phyloP scores from a whole-genome alignment of 179 eudicot genomes.

The Silene noctiflora region DNA sequence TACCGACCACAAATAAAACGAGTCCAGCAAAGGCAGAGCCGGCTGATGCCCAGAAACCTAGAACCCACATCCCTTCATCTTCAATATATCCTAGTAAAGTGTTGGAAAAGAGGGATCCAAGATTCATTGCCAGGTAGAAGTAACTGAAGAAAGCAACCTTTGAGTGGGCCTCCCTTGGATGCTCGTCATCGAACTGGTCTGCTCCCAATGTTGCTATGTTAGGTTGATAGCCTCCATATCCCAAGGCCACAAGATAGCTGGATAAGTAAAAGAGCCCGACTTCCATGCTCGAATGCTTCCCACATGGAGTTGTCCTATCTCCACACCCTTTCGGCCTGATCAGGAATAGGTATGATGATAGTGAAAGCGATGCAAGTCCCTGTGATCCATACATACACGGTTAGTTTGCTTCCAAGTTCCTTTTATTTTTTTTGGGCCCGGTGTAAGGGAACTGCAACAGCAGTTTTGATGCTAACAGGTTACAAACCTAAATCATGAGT shows the following conservation, averaged over 20 bases:
- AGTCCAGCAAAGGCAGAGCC: slow-evolving; percentile 62
- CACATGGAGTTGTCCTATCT: slow-evolving; percentile 38
- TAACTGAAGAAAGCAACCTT: slow-evolving; percentile 79
- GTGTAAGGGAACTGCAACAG: no score
- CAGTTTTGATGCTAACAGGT: no score
- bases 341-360: slow-evolving; percentile 59
- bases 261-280: slow-evolving; percentile 61
- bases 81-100: slow-evolving; percentile 64
- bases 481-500: no score
- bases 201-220: slow-evolving; percentile 80
- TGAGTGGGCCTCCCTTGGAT: slow-evolving; percentile 46
- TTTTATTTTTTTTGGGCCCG: no score
- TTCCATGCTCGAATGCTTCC: slow-evolving; percentile 44
- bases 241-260: slow-evolving; percentile 69
- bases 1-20: slow-evolving; percentile 48
- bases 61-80: slow-evolving; percentile 62
- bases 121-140: slow-evolving; percentile 72
- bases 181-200: slow-evolving; percentile 77
- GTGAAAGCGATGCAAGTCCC: slow-evolving; percentile 60
- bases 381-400: slow-evolving; percentile 24
- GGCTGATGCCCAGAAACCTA: slow-evolving; percentile 74
- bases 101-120: slow-evolving; percentile 71
- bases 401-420: not conserved
- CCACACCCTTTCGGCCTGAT: slow-evolving; percentile 74
- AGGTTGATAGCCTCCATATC: slow-evolving; percentile 82